These are phyloP conservation scores for Penicillium sumatraense DNA, from an alignment of 2,329 filamentous ascomycete species.

Conservation along the genomic window DNA sequence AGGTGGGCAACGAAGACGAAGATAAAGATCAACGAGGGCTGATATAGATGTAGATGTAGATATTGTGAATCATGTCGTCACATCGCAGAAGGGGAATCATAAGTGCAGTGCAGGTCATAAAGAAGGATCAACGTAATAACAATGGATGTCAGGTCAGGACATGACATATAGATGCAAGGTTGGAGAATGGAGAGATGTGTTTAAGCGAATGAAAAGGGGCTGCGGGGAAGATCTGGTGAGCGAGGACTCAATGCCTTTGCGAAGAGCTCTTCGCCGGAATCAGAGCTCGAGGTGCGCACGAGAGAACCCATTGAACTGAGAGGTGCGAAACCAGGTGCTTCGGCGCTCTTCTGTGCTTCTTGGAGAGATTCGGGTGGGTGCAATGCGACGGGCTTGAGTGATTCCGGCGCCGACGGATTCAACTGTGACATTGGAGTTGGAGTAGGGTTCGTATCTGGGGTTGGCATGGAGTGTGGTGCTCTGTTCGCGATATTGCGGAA, in stretches of 20 bases:
- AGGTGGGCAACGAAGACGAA: too few species aligned
- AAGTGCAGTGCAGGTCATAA: constrained; percentile 21
- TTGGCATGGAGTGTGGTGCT: constrained; percentile 18
- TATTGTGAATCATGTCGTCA: constrained; percentile 14
- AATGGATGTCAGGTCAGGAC: not conserved
- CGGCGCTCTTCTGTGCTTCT: constrained; percentile 33
- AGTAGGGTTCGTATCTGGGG: constrained; percentile 31
- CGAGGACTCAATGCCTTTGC: constrained; percentile 84
- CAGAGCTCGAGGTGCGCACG: constrained; percentile 43
- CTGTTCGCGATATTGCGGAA: constrained; percentile 54
- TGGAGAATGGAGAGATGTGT: constrained; percentile 3
- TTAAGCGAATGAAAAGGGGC: constrained; percentile 71
- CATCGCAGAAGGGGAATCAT: constrained; percentile 33
- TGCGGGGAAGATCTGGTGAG: constrained; percentile 82
- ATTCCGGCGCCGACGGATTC: constrained; percentile 17
- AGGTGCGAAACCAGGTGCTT: constrained; percentile 21
- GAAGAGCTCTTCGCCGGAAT: constrained; percentile 80
- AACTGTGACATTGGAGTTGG: constrained; percentile 20
- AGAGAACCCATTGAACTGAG: constrained; percentile 35
- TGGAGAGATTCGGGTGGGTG: constrained; percentile 45
- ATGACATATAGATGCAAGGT: not conserved
- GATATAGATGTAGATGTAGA: not conserved
- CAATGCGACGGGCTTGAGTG: constrained; percentile 39
- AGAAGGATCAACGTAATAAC: constrained; percentile 2
- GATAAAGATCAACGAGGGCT: not conserved